Conservation (phyloP, 345 rosid genomes). For the Populus davidiana region DNA sequence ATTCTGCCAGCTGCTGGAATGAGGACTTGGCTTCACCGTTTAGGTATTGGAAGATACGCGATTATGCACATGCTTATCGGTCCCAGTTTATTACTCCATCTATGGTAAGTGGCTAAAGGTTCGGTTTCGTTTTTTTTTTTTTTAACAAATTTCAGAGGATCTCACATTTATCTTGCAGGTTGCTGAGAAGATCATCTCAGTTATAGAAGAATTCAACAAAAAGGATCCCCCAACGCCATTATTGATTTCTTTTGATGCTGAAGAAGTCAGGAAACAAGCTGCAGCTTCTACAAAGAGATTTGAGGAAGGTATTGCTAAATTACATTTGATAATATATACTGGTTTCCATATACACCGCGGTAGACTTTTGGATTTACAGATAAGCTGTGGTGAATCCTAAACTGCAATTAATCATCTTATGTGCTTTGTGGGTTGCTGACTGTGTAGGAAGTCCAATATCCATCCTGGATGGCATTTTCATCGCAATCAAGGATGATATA, state of each 20-base stretch:
- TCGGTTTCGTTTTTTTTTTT: not conserved
- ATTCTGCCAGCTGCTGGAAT: slow-evolving; percentile 46
- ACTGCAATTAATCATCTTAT: not conserved
- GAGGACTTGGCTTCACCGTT: slow-evolving; percentile 38
- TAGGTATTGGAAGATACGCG: slow-evolving; percentile 86
- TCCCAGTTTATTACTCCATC: slow-evolving; percentile 68
- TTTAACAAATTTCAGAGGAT: not conserved
- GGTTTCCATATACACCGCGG: not conserved
- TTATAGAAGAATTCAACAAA: slow-evolving; percentile 50
- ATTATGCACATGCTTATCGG: slow-evolving; percentile 75
- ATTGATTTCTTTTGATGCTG: slow-evolving; percentile 55
- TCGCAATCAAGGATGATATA: slow-evolving; percentile 88
- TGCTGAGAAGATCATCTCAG: slow-evolving; percentile 54
- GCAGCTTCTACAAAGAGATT: slow-evolving; percentile 77
- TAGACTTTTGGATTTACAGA: not conserved
- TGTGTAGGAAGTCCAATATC: slow-evolving; percentile 76
- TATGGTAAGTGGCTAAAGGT: slow-evolving; percentile 34
- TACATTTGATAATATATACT: not conserved
- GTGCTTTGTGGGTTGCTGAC: slow-evolving; percentile 9
- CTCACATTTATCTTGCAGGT: slow-evolving; percentile 43
- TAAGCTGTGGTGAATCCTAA: slow-evolving; percentile 1
- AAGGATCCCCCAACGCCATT: slow-evolving; percentile 61
- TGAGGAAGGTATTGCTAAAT: slow-evolving; percentile 52
- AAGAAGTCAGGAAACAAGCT: slow-evolving; percentile 70
- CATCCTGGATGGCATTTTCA: slow-evolving; percentile 73